phyloP scores from a whole-genome alignment of 2,329 filamentous ascomycete species.

The Bertia moriformis region DNA sequence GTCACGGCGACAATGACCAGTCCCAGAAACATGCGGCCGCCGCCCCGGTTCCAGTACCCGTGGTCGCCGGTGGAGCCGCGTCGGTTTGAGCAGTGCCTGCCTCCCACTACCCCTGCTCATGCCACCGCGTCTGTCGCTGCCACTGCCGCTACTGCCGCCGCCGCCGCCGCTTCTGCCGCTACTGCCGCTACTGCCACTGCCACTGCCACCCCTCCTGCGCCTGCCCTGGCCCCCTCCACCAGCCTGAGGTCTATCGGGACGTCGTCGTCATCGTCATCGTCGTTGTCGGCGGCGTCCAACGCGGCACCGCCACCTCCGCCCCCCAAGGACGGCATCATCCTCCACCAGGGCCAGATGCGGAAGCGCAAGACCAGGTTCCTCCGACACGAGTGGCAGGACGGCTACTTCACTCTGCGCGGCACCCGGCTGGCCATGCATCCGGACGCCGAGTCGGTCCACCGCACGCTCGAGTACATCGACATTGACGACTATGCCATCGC shows the following conservation, averaged over 20 bases:
- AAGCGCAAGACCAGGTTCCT: constrained; percentile 1
- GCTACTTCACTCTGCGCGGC: neutral
- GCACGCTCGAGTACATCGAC: constrained; percentile 16
- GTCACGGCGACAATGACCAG: neutral
- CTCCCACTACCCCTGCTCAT: constrained; percentile 12
- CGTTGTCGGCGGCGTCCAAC: constrained; percentile 10
- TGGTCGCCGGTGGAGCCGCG: constrained; percentile 35
- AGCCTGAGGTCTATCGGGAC: too few relatives aligned
- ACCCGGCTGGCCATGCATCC: constrained; percentile 12
- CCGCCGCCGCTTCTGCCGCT: constrained; percentile 4
- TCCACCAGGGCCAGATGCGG: neutral
- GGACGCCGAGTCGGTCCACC: constrained; percentile 9
- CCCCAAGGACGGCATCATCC: neutral
- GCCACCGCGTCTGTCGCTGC: constrained; percentile 9
- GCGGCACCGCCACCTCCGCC: neutral
- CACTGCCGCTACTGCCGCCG: constrained; percentile 14
- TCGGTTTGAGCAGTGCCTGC: constrained; percentile 29
- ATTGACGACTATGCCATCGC: constrained; percentile 22
- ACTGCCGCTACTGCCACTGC: constrained; percentile 8
- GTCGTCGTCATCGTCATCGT: constrained; percentile 13
- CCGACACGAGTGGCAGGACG: neutral
- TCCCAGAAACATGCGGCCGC: neutral
- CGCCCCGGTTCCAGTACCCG: constrained; percentile 27
- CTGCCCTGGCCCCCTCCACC: too few relatives aligned
- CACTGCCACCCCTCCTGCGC: too few relatives aligned